Percentiles rank a stretch among this genome's conserved stretches.
Conservation (phyloP, 2,329 filamentous ascomycete genomes). For the Fusarium buharicum region DNA sequence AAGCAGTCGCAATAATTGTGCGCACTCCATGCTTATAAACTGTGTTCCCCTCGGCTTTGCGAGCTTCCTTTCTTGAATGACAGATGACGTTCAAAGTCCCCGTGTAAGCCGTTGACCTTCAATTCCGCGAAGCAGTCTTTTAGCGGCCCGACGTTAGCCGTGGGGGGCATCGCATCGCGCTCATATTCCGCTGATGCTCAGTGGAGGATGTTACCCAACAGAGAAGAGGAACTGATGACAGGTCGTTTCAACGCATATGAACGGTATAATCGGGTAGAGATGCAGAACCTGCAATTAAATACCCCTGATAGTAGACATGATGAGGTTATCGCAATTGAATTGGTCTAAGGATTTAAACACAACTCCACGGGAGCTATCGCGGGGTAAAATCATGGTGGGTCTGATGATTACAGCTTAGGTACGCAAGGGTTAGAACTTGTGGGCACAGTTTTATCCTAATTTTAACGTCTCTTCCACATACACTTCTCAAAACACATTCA, state of each 20-base stretch:
- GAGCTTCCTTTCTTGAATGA: conserved; percentile 24
- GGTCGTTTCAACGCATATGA: conserved; percentile 18
- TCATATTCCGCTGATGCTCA: conserved; percentile 37
- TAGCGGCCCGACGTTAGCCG: conserved; percentile 48
- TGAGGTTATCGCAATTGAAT: not conserved
- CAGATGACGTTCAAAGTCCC: conserved; percentile 39
- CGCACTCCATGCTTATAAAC: conserved; percentile 41
- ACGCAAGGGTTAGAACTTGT: not conserved
- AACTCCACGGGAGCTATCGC: conserved; percentile 13
- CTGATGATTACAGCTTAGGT: not conserved
- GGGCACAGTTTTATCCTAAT: conserved; percentile 2
- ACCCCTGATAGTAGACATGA: not conserved
- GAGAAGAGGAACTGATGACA: not conserved
- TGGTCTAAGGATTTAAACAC: conserved; percentile 3
- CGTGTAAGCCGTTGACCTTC: conserved; percentile 36
- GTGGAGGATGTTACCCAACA: conserved; percentile 9
- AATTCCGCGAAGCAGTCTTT: conserved; percentile 42
- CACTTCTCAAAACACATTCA: not conserved
- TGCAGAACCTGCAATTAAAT: not conserved
- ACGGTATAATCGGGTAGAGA: conserved; percentile 4
- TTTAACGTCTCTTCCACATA: not conserved
- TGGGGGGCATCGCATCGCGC: conserved; percentile 16
- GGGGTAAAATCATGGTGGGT: conserved; percentile 21
- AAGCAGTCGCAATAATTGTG: conserved; percentile 10
- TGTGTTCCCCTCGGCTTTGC: conserved; percentile 23